A percentile compares a stretch with the other conserved stretches of the same genome.
Evolutionary conservation across 208 protist species (phyloP).

Genomic region (Leishmania tarentolae): DNA sequence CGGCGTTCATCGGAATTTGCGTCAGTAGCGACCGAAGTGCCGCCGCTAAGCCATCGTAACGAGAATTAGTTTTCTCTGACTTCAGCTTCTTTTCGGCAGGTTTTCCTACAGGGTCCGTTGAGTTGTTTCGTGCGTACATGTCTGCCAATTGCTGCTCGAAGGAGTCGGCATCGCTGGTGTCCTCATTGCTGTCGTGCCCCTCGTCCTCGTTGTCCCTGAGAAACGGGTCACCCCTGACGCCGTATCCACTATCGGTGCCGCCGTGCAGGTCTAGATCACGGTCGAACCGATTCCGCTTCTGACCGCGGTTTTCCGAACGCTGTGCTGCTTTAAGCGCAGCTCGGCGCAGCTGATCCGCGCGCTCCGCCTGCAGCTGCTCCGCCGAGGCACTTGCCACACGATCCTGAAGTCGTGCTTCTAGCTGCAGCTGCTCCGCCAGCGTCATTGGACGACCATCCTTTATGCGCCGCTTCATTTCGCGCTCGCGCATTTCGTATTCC

Average conservation of each 20-base stretch:
- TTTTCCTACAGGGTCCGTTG: slow-evolving; percentile 8
- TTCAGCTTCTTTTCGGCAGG: slow-evolving; percentile 23
- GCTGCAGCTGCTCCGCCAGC: slow-evolving; percentile 79
- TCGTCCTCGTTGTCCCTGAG: not conserved
- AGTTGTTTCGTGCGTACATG: slow-evolving; percentile 34
- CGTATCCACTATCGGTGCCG: not conserved
- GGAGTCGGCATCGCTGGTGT: slow-evolving; percentile 20
- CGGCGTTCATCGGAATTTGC: slow-evolving; percentile 40
- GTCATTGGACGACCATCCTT: slow-evolving; percentile 81
- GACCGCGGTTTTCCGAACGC: slow-evolving; percentile 25
- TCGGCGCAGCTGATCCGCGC: slow-evolving; percentile 50
- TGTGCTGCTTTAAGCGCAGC: slow-evolving; percentile 36
- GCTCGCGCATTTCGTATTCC: slow-evolving; percentile 74
- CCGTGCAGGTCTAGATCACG: slow-evolving; percentile 24
- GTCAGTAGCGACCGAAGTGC: slow-evolving; percentile 46
- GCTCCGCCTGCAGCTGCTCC: slow-evolving; percentile 60
- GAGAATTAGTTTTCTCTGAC: slow-evolving; percentile 3
- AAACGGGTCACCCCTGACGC: slow-evolving; percentile 17
- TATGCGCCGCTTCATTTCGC: slow-evolving; percentile 65
- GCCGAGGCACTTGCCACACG: slow-evolving; percentile 49
- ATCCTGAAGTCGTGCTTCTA: slow-evolving; percentile 70
- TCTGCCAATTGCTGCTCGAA: slow-evolving; percentile 30
- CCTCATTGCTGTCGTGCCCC: not conserved
- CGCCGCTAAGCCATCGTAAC: slow-evolving; percentile 34
- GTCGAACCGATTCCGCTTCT: slow-evolving; percentile 29